Evolutionary conservation across 176 grass and related monocot genomes (phyloP).

Genomic region (Cenchrus americanus): DNA sequence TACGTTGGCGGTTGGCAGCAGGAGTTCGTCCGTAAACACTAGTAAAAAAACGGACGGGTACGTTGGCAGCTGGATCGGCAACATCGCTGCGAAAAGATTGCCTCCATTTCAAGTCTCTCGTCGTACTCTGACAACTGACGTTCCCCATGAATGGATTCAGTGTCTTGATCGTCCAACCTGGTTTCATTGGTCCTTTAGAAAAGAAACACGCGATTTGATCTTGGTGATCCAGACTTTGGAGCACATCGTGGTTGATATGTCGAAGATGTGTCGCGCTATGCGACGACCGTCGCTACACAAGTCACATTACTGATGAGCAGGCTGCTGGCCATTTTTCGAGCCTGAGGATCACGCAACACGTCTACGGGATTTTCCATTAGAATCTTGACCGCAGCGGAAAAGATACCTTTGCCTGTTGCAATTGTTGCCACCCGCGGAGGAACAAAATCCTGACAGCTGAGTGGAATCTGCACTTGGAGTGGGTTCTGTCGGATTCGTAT

Average conservation of each 20-base stretch:
- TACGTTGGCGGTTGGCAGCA: background rate
- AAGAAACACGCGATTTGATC: conserved; percentile 2
- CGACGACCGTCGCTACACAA: conserved; percentile 17
- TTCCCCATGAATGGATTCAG: background rate
- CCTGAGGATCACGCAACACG: conserved; percentile 30
- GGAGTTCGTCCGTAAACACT: background rate
- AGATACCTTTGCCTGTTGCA: background rate
- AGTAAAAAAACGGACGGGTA: too few species aligned
- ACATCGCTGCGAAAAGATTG: too few species aligned
- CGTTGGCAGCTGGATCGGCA: too few species aligned
- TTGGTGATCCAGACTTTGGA: background rate
- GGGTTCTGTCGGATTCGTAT: background rate
- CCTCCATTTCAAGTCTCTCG: background rate
- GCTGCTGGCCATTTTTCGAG: background rate
- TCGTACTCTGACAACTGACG: background rate
- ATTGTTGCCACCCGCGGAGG: background rate
- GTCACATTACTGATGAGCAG: conserved; percentile 6
- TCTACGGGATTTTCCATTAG: conserved; percentile 21
- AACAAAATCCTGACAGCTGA: background rate
- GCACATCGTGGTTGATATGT: conserved; percentile 18
- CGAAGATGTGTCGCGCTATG: conserved; percentile 37
- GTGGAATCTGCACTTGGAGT: background rate
- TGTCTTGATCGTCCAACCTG: background rate
- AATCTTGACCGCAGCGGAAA: conserved; percentile 11
- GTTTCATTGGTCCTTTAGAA: conserved; percentile 25